Percentiles rank a stretch among this genome's conserved stretches.
Conservation (phyloP, 2,329 filamentous ascomycete species). For the Epichloe elymi region DNA sequence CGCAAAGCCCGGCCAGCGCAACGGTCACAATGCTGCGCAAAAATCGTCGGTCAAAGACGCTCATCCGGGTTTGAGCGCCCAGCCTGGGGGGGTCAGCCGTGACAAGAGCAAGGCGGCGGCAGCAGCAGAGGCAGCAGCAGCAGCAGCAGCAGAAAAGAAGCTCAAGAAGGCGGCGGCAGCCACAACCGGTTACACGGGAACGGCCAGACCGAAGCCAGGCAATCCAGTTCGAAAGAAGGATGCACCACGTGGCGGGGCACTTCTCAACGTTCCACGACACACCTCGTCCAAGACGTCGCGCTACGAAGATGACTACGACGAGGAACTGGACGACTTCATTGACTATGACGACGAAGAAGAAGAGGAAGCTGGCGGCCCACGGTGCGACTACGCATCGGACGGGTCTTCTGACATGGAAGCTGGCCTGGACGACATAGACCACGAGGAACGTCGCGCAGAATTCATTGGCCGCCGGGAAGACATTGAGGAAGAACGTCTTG, state of each 20-base stretch:
- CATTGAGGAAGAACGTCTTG: conserved; percentile 47
- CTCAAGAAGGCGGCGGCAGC: conserved; percentile 46
- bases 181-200: conserved; percentile 54
- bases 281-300: conserved; percentile 20
- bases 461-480: conserved; percentile 55
- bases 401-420: conserved; percentile 69
- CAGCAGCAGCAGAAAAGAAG: conserved; percentile 39
- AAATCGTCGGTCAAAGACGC: conserved; percentile 1
- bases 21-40: conserved; percentile 11
- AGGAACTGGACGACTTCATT: conserved; percentile 48
- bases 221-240: conserved; percentile 19
- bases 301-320: conserved; percentile 48
- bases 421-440: conserved; percentile 58
- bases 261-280: conserved; percentile 23
- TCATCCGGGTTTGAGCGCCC: conserved; percentile 2
- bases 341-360: conserved; percentile 49
- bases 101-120: conserved; percentile 8
- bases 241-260: conserved; percentile 25
- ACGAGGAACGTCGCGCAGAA: conserved; percentile 54
- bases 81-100: background rate
- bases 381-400: conserved; percentile 48
- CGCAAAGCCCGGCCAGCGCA: conserved; percentile 16
- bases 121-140: background rate
- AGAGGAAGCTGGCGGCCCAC: conserved; percentile 26
- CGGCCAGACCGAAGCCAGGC: conserved; percentile 43